These are phyloP conservation scores for Vinca minor DNA, from an alignment of 257 asterid genomes.

Conservation along the genomic window DNA sequence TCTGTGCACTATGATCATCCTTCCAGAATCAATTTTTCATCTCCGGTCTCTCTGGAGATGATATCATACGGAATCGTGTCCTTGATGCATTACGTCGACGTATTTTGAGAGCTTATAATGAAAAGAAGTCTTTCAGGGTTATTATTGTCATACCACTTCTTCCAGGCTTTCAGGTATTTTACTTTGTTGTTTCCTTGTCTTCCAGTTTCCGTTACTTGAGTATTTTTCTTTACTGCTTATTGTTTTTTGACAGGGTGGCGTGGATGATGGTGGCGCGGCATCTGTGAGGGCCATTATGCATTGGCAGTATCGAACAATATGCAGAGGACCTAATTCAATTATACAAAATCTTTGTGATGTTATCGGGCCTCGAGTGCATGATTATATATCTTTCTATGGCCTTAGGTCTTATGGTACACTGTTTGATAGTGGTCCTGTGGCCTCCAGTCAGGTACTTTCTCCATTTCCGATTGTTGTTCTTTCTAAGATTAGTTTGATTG, in stretches of 20 bases:
- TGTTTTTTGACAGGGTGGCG: constrained; percentile 62
- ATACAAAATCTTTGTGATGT: constrained; percentile 58
- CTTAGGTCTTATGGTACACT: constrained; percentile 75
- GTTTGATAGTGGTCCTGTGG: constrained; percentile 75
- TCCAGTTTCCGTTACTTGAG: constrained; percentile 12
- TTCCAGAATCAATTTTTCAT: constrained; percentile 95
- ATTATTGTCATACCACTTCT: constrained; percentile 90
- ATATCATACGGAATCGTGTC: constrained; percentile 75
- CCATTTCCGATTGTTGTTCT: not conserved
- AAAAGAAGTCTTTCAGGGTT: constrained; percentile 80
- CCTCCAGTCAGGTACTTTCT: constrained; percentile 67
- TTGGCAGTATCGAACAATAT: constrained; percentile 92
- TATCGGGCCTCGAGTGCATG: constrained; percentile 72
- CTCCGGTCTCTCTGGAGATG: constrained; percentile 90
- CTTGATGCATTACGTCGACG: constrained; percentile 71
- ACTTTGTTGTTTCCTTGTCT: constrained; percentile 12
- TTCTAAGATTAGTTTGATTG: not conserved
- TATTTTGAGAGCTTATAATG: constrained; percentile 74
- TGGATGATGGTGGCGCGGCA: constrained; percentile 98
- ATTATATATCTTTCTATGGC: constrained; percentile 82
- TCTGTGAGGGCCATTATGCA: constrained; percentile 98
- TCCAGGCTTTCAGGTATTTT: constrained; percentile 93
- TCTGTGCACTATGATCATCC: constrained; percentile 16
- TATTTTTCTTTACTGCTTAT: constrained; percentile 15
- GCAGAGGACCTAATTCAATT: constrained; percentile 70